Base-by-base conservation (phyloP, 257 asterid genomes). In the Anisodus acutangulus region DNA sequence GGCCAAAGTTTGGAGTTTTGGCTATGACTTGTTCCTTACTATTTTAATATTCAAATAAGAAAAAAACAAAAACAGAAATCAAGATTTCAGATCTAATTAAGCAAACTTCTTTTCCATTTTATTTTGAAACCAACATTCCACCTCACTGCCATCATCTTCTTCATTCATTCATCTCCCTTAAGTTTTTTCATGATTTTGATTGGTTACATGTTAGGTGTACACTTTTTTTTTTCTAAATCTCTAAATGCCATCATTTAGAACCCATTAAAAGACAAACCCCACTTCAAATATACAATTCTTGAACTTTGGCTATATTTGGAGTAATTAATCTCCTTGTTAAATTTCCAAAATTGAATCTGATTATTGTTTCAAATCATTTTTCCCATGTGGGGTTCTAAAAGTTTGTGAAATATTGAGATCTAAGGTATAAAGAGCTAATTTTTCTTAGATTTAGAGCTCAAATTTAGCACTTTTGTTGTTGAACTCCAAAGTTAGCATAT, bases 121-220 rank as follows among this genome's bases (percentile, higher is more conserved):
- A 12, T 84, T 85, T 87, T 95, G 90, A 69, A 59, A 85, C 91
- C 90, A 89, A 91, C 96, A 89, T 90, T 88, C 88, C 86, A 90
- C 89, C 97, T 58, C 90, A 68, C 85, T 81, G 67, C 79, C 88
- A 85, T 87, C 49, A 6, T 76, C 47, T 76, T 76, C 63, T 22
- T 74, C 35, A 72, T 47, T 47, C 35, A 60, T 60, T 31, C 35
- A 31, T 31, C 17, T 58, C 3, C 66, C 66, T 59, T 2, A 59
- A 17, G 66, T 59, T 59, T 51, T 49, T 49, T 41, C 5, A 26
- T 31, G 1, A 71, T 83, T 70, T 55, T 63, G 55, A 57, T 59
- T 53, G 80, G 84, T 82, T 67, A 87, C 84, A 86, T 58, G 79
- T 80, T 84, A 78, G 89, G 85, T 84, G 47, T 51, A 47, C 54